Conservation (phyloP, 352 stramenopile species). For the Globisporangium middletonii region DNA sequence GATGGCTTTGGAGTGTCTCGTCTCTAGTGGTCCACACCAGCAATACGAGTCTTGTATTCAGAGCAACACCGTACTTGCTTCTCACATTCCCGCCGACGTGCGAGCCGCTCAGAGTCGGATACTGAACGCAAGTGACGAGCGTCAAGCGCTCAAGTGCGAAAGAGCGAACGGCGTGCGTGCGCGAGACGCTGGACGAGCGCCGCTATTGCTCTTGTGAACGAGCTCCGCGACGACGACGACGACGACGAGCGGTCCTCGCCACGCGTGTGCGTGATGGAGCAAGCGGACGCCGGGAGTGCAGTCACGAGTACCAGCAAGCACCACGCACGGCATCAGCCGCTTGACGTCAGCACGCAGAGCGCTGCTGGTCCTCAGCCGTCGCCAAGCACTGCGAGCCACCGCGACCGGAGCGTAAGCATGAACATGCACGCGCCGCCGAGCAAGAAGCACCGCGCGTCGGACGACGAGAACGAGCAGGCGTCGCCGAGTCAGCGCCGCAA, state of each 20-base stretch:
- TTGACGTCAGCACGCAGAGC: not conserved
- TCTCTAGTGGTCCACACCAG: no score
- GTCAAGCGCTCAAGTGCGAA: not conserved
- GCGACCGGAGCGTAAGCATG: constrained; percentile 70
- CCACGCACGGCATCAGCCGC: not conserved
- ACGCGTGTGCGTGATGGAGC: not conserved
- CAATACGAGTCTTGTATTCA: no score
- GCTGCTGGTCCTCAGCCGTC: no score
- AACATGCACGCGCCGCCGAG: constrained; percentile 53
- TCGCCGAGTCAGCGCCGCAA: constrained; percentile 10
- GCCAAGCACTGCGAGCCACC: constrained; percentile 13
- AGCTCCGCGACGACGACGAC: not conserved
- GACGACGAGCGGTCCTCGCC: not conserved
- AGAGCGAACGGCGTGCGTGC: not conserved
- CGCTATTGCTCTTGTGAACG: not conserved
- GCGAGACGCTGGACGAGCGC: no score
- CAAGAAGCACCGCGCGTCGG: constrained; percentile 77
- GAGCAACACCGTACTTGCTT: not conserved
- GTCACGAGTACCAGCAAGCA: constrained; percentile 4
- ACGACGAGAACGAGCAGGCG: constrained; percentile 57
- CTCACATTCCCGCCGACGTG: no score
- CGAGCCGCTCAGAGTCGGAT: not conserved
- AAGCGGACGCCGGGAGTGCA: not conserved
- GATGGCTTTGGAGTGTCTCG: no score
- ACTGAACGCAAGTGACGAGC: not conserved